These are phyloP conservation scores for Magnusiomyces starmeri DNA, from an alignment of 1,139 yeast genomes.

Conservation along the genomic window DNA sequence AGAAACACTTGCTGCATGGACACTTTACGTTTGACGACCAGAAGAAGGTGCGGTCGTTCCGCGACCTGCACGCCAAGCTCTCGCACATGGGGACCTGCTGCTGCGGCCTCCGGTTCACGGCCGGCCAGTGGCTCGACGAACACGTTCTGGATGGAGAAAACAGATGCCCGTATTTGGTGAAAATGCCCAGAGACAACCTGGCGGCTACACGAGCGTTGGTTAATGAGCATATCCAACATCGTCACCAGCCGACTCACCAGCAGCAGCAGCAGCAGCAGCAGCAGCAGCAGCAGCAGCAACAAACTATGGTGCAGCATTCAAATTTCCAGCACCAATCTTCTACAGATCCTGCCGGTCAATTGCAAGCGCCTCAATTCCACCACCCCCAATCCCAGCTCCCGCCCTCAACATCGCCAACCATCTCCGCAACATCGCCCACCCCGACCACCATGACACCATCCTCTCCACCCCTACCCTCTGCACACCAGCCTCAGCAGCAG, in stretches of 20 bases:
- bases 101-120: slow-evolving; percentile 48
- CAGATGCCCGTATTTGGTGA: slow-evolving; percentile 18
- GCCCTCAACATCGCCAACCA: too few relatives aligned
- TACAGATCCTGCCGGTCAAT: too few relatives aligned
- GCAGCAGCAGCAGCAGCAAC: slow-evolving; percentile 4
- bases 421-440: too few relatives aligned
- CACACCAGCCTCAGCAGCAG: background rate
- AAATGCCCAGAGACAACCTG: slow-evolving; percentile 4
- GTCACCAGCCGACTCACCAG: background rate
- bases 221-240: slow-evolving; percentile 2
- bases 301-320: too few relatives aligned
- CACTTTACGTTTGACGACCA: slow-evolving; percentile 51
- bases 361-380: too few relatives aligned
- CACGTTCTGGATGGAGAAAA: slow-evolving; percentile 41
- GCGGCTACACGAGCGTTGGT: slow-evolving; percentile 7
- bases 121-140: slow-evolving; percentile 49
- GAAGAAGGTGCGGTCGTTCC: slow-evolving; percentile 39
- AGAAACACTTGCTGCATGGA: slow-evolving; percentile 56
- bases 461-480: background rate
- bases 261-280: background rate
- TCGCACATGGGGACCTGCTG: slow-evolving; percentile 48
- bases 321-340: too few relatives aligned
- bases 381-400: too few relatives aligned
- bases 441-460: background rate
- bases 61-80: slow-evolving; percentile 50